Conservation (phyloP, 2,329 filamentous ascomycete genomes). For the Colletotrichum tofieldiae region DNA sequence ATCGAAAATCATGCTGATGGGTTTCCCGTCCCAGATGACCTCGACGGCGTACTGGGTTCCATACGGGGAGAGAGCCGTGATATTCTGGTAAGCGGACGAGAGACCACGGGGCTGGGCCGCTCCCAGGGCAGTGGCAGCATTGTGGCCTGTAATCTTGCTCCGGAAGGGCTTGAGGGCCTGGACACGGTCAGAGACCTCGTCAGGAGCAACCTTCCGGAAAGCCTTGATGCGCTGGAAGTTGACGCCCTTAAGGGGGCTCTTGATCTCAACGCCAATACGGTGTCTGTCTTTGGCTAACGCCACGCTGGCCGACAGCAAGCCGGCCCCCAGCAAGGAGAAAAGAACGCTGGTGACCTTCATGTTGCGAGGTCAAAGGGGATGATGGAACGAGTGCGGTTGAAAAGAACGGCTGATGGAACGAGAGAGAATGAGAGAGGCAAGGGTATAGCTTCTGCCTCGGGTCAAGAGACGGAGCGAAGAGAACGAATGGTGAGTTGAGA, state of each 20-base stretch:
- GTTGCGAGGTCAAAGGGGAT: not conserved
- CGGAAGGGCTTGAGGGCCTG: conserved; percentile 55
- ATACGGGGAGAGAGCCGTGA: conserved; percentile 55
- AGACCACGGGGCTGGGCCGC: conserved; percentile 37
- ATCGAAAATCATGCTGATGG: conserved; percentile 62
- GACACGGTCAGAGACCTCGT: conserved; percentile 49
- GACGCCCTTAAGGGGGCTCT: conserved; percentile 56
- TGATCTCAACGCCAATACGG: conserved; percentile 48
- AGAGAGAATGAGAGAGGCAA: conserved; percentile 11
- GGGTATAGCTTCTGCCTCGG: not conserved
- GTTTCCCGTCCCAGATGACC: conserved; percentile 57
- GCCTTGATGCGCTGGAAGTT: conserved; percentile 55
- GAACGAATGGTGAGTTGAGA: not conserved
- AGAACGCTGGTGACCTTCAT: conserved; percentile 39
- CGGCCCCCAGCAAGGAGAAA: conserved; percentile 26
- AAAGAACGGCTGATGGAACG: conserved; percentile 27
- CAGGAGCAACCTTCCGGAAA: conserved; percentile 46
- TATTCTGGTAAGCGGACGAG: conserved; percentile 54
- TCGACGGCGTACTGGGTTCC: conserved; percentile 61
- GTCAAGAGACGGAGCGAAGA: not conserved
- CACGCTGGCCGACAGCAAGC: conserved; percentile 11
- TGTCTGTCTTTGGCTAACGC: conserved; percentile 31
- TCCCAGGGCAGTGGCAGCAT: conserved; percentile 51
- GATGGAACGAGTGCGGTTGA: conserved; percentile 17
- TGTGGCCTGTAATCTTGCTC: conserved; percentile 45